Evolutionary conservation across 1,284 basidiomycete genomes (phyloP).

Genomic region (Taiwanofungus camphoratus): DNA sequence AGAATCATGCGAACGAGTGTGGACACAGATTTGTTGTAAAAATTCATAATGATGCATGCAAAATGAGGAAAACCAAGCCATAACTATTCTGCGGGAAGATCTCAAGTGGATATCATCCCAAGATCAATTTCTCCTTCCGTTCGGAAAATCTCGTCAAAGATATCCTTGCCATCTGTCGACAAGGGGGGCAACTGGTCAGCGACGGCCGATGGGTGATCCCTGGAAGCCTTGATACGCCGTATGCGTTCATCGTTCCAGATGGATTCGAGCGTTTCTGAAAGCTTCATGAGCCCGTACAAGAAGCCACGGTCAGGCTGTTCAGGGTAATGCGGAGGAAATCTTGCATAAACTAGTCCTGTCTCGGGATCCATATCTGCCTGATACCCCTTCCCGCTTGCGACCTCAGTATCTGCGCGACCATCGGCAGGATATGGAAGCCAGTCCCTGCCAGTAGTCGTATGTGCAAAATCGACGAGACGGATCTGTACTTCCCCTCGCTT

Average conservation of each 20-base stretch:
- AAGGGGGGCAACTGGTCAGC: slow-evolving; percentile 55
- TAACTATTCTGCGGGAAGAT: slow-evolving; percentile 2
- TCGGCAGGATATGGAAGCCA: slow-evolving; percentile 65
- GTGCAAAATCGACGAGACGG: slow-evolving; percentile 97
- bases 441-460: slow-evolving; percentile 94
- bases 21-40: no score
- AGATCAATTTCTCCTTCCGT: slow-evolving; percentile 51
- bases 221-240: slow-evolving; percentile 54
- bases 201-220: slow-evolving; percentile 47
- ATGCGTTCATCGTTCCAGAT: slow-evolving; percentile 85
- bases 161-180: slow-evolving; percentile 63
- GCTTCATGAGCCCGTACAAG: slow-evolving; percentile 83
- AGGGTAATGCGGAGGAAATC: slow-evolving; percentile 90
- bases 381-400: slow-evolving; percentile 71
- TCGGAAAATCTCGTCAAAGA: slow-evolving; percentile 71
- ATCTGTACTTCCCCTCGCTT: slow-evolving; percentile 92
- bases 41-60: no score
- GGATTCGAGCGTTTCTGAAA: slow-evolving; percentile 67
- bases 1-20: no score
- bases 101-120: slow-evolving; percentile 68
- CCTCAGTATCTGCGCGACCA: slow-evolving; percentile 37
- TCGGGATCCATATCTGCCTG: slow-evolving; percentile 72
- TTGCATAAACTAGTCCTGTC: slow-evolving; percentile 75
- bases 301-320: slow-evolving; percentile 92
- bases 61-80: no score